A percentile compares a stretch with the other conserved stretches of the same genome.
phyloP scores from a whole-genome alignment of 768 basidiomycete genomes.

The Auricularia heimuer region DNA sequence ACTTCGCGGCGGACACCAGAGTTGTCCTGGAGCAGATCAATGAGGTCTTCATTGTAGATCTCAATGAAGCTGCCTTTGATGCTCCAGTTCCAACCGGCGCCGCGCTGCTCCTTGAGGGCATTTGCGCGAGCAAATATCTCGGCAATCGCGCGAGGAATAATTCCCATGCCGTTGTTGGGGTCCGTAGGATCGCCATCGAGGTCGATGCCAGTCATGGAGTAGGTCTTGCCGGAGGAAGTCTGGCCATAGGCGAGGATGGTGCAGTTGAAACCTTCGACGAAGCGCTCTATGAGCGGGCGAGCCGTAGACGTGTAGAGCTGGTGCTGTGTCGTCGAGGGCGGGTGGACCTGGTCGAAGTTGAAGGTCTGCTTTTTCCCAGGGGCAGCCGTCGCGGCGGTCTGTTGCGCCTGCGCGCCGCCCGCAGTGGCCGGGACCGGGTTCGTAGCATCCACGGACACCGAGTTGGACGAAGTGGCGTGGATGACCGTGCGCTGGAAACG shows the following conservation, averaged over 20 bases:
- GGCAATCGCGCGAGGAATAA: conserved; percentile 88
- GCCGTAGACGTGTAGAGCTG: conserved; percentile 80
- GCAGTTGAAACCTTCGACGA: conserved; percentile 92
- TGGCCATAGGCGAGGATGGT: conserved; percentile 98
- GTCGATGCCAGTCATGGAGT: conserved; percentile 95
- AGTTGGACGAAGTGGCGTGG: conserved; percentile 60
- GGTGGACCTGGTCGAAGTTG: conserved; percentile 89
- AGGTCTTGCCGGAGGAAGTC: conserved; percentile 93
- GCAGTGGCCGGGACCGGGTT: conserved; percentile 40
- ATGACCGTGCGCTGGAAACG: conserved; percentile 90
- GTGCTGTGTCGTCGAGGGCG: conserved; percentile 76
- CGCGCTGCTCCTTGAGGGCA: conserved; percentile 68
- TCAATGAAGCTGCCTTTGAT: conserved; percentile 93
- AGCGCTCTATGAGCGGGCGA: conserved; percentile 74
- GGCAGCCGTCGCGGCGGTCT: conserved; percentile 31
- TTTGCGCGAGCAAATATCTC: conserved; percentile 74
- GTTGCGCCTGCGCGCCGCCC: conserved; percentile 39
- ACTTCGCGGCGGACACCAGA: conserved; percentile 63
- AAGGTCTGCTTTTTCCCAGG: conserved; percentile 75
- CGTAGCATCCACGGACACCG: conserved; percentile 74
- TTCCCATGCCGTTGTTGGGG: conserved; percentile 78
- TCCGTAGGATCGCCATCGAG: conserved; percentile 80
- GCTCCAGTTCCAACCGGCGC: conserved; percentile 62
- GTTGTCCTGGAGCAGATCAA: conserved; percentile 82
- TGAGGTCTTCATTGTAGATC: conserved; percentile 97